Base-by-base conservation (phyloP, 1,284 basidiomycete genomes). In the Sporisorium scitamineum region DNA sequence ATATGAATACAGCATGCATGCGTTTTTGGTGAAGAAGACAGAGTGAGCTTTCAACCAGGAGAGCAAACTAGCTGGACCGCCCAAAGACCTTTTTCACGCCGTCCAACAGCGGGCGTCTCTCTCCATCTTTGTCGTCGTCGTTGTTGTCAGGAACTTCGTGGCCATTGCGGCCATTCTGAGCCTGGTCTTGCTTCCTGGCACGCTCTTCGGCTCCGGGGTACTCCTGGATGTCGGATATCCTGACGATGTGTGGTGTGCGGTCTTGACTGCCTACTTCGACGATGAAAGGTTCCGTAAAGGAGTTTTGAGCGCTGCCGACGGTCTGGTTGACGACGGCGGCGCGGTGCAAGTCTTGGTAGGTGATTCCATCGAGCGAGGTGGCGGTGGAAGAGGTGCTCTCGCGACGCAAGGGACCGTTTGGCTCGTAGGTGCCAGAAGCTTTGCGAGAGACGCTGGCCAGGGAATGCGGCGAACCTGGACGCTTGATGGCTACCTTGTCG, bases 401-500 rank as follows among this genome's bases (percentile, higher is more conserved):
- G 39, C 66, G 61, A 18, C 74, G 61, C 16, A 72, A 13, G 10
- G 66, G 62, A 1, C 64, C 64, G 20, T 50, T 68, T 2, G 73
- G 45, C 52, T 68, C 65, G 55, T 59, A 69, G 13, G 63, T 56
- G 34, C 61, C 50, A 0, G 65, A 65, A 2, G 32, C 34, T 37
- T 70, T 65, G 32, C 65, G 60, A 32, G 56, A 55, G n/a, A 24
- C 47, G 41, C 48, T 61, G 20, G 48, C 51, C 13, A 64, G 4
- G 20, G 73, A 76, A 8, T 55, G 54, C 13, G 76, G 70, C 13
- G 76, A 76, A 11, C 71, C 75, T 6, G 76, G 61, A 4, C 71
- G 70, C 65, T 83, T 83, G 74, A 81, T 75, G 20, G 72, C 66
- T 3, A 83, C 80, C 62, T 81, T 83, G 59, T 83, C 78, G n/a